Evolutionary conservation across 768 basidiomycete species (phyloP), one percentile per base, ranked within the genome.

Genomic region (Boletus huronensis): DNA sequence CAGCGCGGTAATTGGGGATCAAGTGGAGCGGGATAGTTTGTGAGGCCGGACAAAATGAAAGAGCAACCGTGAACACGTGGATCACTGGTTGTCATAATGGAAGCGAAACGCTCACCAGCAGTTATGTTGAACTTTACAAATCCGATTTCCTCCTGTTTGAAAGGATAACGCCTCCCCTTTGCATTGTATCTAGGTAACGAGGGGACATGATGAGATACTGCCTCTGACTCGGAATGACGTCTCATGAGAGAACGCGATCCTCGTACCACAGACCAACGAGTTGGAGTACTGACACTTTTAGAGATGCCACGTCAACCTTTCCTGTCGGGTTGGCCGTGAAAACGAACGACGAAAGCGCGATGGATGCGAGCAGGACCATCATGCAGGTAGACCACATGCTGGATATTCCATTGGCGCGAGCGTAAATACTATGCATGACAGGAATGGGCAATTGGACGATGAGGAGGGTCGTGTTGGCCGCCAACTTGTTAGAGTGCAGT

Each of bases 101-200:
- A 66, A 66, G 66, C 53, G 50, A 55, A 32, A 44, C 46, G 64
- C 82, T 60, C 62, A 89, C 93, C 93, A 41, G 90, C 88, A 42
- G 80, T 81, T 48, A 91, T 73, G 68, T 93, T 86, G 74, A 94
- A 93, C 65, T 86, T 82, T 35, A 91, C 80, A 66, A 90, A 87
- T 1, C 87, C 87, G 53, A 86, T 78, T 60, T 95, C 92, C 64
- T 89, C 84, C 61, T 85, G 79, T 57, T 77, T 79, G 60, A 73
- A 79, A 5, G 78, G 74, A 68, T 84, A 83, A 44, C 82, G 77
- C 54, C 82, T 76, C 38, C 77, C 74, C 58, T 74, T 81, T 52
- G 72, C 75, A 58, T 70, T 79, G 61, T 69, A 80, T 44, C 83
- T 83, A 48, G 0, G 48, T 6, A 48, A 50, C 57, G 46, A 57